Base-by-base conservation (phyloP, 2,329 filamentous ascomycete genomes). In the Samsoniella hepiali region DNA sequence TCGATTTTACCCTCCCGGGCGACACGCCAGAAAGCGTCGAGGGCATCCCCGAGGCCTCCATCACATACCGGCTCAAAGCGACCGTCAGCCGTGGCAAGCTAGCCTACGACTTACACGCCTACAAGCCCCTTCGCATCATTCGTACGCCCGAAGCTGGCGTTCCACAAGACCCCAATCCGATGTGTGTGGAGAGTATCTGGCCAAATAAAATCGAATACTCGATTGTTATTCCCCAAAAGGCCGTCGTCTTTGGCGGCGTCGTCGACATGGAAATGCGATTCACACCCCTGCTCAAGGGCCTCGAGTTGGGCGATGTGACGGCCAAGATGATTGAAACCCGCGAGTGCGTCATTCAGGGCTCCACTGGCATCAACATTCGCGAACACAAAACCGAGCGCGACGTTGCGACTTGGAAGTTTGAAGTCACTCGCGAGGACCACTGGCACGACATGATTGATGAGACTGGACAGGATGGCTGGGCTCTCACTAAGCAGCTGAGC, bases 161-260 rank as follows among this genome's bases (percentile, higher is more conserved):
- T 11, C 81, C 93, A 64, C 91, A 94, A 72, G 84, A 93, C 66
- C 83, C 90, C 44, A 90, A 98, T 75, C 89, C 92, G 55, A 95
- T 97, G 91, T 91, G 91, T 67, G 93, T 98, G 67, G 93, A 97
- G 76, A 97, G 97, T 72, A 90, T 96, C 67, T 99, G 95, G 95
- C 91, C 93, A 6, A 95, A 97, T 79, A 99, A 99, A 81, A 86
- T 98, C 69, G 91, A 96, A 74, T 99, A 99, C 78, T 94, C 92
- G 36, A 93, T 99, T 67, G 87, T 91, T 64, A 91, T 96, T 11
- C 94, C 95, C 0, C 93, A 92, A 71, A 97, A 97, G 78, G 95
- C 95, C 2, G 89, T 97, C 61, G 90, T 97, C 22, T 96, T 97
- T 70, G 95, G 95, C 57, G 96, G 91, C n/a, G 84, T 84, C 29